phyloP scores from a whole-genome alignment of 371 early-diverging fungal genomes.

The Rhizopus microsporus region DNA sequence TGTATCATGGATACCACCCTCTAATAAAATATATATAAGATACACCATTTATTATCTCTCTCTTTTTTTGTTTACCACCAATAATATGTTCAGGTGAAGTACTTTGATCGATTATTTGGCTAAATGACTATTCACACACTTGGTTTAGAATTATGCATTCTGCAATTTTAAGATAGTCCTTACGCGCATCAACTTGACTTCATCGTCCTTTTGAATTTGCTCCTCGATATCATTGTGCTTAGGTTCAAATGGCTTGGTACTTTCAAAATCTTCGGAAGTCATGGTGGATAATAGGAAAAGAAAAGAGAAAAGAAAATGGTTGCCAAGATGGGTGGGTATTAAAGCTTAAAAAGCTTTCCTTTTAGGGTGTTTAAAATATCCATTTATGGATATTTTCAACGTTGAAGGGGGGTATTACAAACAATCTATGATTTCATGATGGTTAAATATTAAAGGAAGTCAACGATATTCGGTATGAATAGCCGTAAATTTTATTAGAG shows the following conservation, averaged over 20 bases:
- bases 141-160: neutral
- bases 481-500: too few relatives aligned
- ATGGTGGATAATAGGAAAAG: too few relatives aligned
- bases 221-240: conserved; percentile 16
- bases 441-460: too few relatives aligned
- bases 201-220: conserved; percentile 23
- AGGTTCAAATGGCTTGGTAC: neutral
- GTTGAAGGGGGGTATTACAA: too few relatives aligned
- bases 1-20: conserved; percentile 33
- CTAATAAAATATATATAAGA: conserved; percentile 4
- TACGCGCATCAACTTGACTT: conserved; percentile 28
- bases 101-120: conserved; percentile 23
- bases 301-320: conserved; percentile 6
- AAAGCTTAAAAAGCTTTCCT: too few relatives aligned
- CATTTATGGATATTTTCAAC: too few relatives aligned
- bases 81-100: conserved; percentile 12
- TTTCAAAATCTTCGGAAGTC: too few relatives aligned
- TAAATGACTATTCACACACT: conserved; percentile 15
- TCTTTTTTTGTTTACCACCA: conserved; percentile 6
- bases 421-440: too few relatives aligned
- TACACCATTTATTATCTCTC: neutral
- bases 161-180: neutral
- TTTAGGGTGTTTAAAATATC: too few relatives aligned
- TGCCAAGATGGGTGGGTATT: neutral
- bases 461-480: too few relatives aligned